Evolutionary conservation across 1,139 yeast species (phyloP), one percentile per base, ranked within the genome.

Genomic region (Saccharomyces hybrid): DNA sequence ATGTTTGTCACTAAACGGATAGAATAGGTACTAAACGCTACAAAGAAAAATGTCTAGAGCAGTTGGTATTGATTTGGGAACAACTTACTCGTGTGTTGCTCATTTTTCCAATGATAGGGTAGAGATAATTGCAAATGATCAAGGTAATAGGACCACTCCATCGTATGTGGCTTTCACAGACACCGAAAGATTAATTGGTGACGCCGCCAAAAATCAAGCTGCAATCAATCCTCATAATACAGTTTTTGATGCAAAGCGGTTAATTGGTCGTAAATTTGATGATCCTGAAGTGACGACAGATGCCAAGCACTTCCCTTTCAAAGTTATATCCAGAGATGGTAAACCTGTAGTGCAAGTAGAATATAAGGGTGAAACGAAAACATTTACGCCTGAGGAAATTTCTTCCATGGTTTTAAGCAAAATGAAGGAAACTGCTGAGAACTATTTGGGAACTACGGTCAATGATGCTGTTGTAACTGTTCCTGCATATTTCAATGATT

Each of bases 401-500:
- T 80, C 85, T 42, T 80, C 84, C 14, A 81, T 82, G 85, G 75
- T 82, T 60, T 77, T 82, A 69, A 66, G 68, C 57, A 82, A 82
- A 75, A 81, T 82, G 86, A 81, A 77, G 73, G 84, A 81, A 64
- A 81, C 83, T 55, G 86, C 87, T 53, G 86, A 82, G 70, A 77
- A 76, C 57, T 81, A 73, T 73, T 73, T 84, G 68, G 90, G 89
- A 64, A 66, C 75, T 55, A 75, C 74, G 54, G 81, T 84, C 55
- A 82, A 78, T 60, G 88, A 84, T 62, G 89, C 89, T 44, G 90
- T 84, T 59, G 84, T 84, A 62, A 84, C 89, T 51, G 88, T 91
- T 55, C 97, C 98, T 57, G 98, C 97, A 54, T 91, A 90, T 77
- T 91, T 91, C 79, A 91, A 90, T 74, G 97, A 90, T 75, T 95